Evolutionary conservation across 2,329 filamentous ascomycete species (phyloP), one percentile per base, ranked within the genome.

Genomic region (Ceratocystis papillata): DNA sequence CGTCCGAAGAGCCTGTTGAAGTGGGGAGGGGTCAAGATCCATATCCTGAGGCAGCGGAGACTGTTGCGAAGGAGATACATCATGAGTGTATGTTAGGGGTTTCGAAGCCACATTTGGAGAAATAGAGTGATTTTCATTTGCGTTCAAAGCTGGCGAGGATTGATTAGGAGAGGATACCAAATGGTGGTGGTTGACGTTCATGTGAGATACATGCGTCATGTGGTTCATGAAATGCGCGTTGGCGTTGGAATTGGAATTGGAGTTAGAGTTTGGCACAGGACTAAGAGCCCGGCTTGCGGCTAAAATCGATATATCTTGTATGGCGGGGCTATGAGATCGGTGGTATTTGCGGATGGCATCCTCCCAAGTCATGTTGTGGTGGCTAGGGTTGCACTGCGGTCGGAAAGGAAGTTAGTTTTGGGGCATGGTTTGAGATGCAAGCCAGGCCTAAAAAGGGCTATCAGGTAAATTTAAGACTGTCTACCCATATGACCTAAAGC

Each of bases 291-390:
- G 75, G 67, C 75, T 78, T 62, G 74, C 73, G 44, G 76, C 72
- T 20, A 75, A 69, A 22, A 75, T 76, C 37, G 77, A 76, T 57
- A 81, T 78, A 28, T 82, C 80, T 67, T 79, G 79, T 60, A 81
- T 75, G 33, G 73, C 74, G 41, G 81, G 80, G 69, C 81, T 83
- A 66, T 80, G 77, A 50, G 79, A 78, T 67, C 79, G 77, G 73
- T 77, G 75, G 65, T 82, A 84, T 70, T 83, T 83, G 70, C 75
- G 76, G 60, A 80, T 76, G 17, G 82, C 79, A 68, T 84, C 81
- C 71, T 83, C 81, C 81, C 82, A 85, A 10, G 80, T 83, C 80
- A 83, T 81, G 69, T 80, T 80, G 69, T 83, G 82, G 71, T 85
- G 82, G 69, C 78, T 81, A 15, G 82, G 82, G 70, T 84, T 80